phyloP scores from a whole-genome alignment of 2,329 filamentous ascomycete genomes.

The Stenocarpella maydis region DNA sequence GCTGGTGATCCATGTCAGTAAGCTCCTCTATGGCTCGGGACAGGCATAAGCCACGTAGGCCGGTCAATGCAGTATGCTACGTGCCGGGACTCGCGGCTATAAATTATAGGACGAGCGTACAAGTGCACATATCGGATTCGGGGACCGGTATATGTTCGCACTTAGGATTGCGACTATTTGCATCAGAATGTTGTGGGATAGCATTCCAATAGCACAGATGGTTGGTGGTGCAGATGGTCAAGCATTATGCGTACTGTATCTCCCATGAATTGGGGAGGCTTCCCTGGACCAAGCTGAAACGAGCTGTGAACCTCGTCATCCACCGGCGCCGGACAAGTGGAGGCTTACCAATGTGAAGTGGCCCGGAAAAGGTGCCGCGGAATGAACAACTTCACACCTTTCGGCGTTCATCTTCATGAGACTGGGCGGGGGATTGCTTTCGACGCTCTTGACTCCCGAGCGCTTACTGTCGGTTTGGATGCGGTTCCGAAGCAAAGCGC shows the following conservation, averaged over 20 bases:
- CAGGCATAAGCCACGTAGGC: conserved; percentile 20
- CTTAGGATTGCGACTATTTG: not conserved
- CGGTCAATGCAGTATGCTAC: conserved; percentile 5
- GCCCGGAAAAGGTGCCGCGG: not conserved
- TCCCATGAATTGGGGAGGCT: conserved; percentile 18
- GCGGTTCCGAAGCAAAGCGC: not conserved
- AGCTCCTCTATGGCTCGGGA: conserved; percentile 13
- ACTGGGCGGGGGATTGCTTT: not conserved
- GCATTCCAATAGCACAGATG: conserved; percentile 1
- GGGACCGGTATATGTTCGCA: conserved; percentile 7
- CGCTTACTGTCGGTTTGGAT: not conserved
- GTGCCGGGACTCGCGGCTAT: conserved; percentile 7
- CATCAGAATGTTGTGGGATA: conserved; percentile 13
- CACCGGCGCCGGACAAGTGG: conserved; percentile 17
- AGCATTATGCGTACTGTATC: conserved; percentile 1
- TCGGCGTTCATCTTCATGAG: not conserved
- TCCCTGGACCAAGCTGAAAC: conserved; percentile 23
- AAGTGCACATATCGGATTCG: conserved; percentile 20
- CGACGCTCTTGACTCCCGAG: not conserved
- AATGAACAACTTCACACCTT: not conserved
- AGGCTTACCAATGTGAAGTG: conserved; percentile 17
- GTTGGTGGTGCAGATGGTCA: not conserved
- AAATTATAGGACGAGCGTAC: not conserved
- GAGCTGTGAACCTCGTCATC: not conserved
- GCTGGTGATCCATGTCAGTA: conserved; percentile 7